These are phyloP conservation scores for Colletotrichum sojae DNA, from an alignment of 2,329 filamentous ascomycete species.

Conservation along the genomic window DNA sequence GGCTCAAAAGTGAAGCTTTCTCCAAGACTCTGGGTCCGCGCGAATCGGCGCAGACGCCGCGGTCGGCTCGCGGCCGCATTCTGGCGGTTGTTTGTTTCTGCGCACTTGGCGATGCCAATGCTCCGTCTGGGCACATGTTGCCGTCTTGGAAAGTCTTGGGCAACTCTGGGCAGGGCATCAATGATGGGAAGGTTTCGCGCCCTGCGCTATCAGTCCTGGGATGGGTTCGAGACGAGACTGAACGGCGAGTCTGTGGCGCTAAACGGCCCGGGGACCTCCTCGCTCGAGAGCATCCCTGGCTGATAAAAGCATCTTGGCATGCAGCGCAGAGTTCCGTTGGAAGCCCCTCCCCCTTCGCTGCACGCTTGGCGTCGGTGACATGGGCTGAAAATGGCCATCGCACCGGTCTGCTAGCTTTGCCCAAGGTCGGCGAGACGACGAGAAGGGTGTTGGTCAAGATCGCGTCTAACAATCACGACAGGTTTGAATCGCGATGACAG, in stretches of 20 bases:
- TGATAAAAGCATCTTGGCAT: conserved; percentile 21
- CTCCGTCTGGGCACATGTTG: conserved; percentile 34
- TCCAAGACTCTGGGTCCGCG: not conserved
- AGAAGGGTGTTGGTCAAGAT: not conserved
- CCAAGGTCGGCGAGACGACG: not conserved
- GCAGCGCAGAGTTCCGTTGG: conserved; percentile 7
- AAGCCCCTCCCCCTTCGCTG: not conserved
- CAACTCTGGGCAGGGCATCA: not conserved
- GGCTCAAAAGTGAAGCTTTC: conserved; percentile 7
- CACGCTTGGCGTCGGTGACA: conserved; percentile 20
- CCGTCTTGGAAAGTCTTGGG: conserved; percentile 38
- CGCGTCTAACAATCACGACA: no score
- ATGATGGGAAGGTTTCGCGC: not conserved
- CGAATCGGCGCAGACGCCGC: not conserved
- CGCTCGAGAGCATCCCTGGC: not conserved
- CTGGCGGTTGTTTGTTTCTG: not conserved
- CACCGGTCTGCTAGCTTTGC: conserved; percentile 4
- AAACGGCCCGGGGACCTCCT: not conserved
- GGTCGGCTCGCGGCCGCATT: conserved; percentile 10
- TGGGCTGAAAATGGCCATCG: conserved; percentile 10
- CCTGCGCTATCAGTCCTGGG: not conserved
- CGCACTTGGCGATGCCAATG: conserved; percentile 35
- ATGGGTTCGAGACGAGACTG: no score
- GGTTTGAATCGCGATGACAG: no score
- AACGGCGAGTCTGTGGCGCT: no score